Conservation (phyloP, 495 filamentous ascomycete genomes). For the Aspergillus leporis region DNA sequence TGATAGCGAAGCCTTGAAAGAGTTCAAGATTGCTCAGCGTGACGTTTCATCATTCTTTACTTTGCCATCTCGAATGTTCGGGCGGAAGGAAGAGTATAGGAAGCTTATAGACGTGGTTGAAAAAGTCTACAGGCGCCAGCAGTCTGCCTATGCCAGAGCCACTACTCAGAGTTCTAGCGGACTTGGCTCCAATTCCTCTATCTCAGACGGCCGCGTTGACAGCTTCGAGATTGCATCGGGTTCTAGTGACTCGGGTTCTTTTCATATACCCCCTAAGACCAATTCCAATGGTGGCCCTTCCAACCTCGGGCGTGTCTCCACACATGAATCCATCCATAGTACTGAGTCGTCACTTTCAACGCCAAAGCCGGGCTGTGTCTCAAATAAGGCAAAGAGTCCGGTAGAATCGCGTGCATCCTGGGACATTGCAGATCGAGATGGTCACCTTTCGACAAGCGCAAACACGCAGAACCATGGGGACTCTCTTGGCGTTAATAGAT, state of each 20-base stretch:
- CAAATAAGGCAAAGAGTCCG: constrained; percentile 36
- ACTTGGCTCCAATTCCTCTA: constrained; percentile 56
- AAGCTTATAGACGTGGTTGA: constrained; percentile 72
- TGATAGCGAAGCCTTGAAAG: constrained; percentile 64
- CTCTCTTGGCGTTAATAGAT: constrained; percentile 33
- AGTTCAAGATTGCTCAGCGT: constrained; percentile 69
- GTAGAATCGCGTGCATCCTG: constrained; percentile 40
- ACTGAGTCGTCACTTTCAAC: constrained; percentile 39
- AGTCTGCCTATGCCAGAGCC: constrained; percentile 46
- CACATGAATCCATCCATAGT: constrained; percentile 39
- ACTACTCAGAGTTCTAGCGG: constrained; percentile 39
- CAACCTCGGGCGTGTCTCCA: constrained; percentile 32
- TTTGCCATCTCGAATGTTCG: constrained; percentile 76
- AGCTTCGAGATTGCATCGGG: constrained; percentile 48
- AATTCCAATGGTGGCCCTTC: constrained; percentile 36
- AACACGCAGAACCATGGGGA: constrained; percentile 35
- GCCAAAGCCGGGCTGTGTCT: constrained; percentile 21
- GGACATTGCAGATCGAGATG: constrained; percentile 41
- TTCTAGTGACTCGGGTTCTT: constrained; percentile 55
- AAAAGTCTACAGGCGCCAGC: constrained; percentile 64
- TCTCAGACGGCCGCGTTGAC: constrained; percentile 58
- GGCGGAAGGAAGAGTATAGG: constrained; percentile 68
- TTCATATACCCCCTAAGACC: constrained; percentile 45
- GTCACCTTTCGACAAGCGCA: constrained; percentile 27
- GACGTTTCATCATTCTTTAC: constrained; percentile 88